Conservation (phyloP, 1,284 basidiomycete species). For the Leccinum pachyderme region DNA sequence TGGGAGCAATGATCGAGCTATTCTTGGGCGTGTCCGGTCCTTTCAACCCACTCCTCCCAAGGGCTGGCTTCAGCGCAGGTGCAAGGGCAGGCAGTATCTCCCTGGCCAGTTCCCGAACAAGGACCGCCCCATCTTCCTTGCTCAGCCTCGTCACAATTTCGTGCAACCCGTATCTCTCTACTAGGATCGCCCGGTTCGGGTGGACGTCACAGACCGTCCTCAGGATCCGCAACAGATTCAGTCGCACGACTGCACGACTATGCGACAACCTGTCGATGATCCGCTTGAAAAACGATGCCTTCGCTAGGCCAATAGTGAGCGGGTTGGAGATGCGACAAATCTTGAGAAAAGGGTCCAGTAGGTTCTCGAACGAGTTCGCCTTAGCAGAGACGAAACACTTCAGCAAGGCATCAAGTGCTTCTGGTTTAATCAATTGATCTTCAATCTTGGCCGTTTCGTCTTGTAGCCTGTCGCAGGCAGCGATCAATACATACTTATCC, state of each 20-base stretch:
- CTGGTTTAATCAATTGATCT: constrained; percentile 74
- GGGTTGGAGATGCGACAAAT: constrained; percentile 79
- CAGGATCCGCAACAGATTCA: constrained; percentile 86
- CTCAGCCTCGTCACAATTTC: constrained; percentile 78
- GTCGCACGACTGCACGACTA: constrained; percentile 83
- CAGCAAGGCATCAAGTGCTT: constrained; percentile 71
- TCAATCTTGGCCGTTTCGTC: constrained; percentile 95
- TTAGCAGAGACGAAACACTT: constrained; percentile 86
- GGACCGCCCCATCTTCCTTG: constrained; percentile 80
- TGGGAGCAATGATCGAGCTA: constrained; percentile 57
- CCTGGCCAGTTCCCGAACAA: constrained; percentile 85
- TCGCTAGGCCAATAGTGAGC: constrained; percentile 77
- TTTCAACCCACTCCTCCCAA: constrained; percentile 35
- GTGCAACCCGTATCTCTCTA: constrained; percentile 76
- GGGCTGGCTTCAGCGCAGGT: constrained; percentile 59
- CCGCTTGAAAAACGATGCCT: constrained; percentile 82
- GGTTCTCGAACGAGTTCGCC: constrained; percentile 91
- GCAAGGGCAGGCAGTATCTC: constrained; percentile 75
- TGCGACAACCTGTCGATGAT: constrained; percentile 83
- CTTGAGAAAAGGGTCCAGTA: constrained; percentile 91
- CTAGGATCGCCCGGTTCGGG: constrained; percentile 78
- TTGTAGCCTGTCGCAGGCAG: constrained; percentile 65
- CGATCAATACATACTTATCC: constrained; percentile 4
- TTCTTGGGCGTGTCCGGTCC: constrained; percentile 40
- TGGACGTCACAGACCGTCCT: constrained; percentile 86